Conservation (phyloP, 1,139 yeast genomes). For the Sugiyamaella grinbergsii region DNA sequence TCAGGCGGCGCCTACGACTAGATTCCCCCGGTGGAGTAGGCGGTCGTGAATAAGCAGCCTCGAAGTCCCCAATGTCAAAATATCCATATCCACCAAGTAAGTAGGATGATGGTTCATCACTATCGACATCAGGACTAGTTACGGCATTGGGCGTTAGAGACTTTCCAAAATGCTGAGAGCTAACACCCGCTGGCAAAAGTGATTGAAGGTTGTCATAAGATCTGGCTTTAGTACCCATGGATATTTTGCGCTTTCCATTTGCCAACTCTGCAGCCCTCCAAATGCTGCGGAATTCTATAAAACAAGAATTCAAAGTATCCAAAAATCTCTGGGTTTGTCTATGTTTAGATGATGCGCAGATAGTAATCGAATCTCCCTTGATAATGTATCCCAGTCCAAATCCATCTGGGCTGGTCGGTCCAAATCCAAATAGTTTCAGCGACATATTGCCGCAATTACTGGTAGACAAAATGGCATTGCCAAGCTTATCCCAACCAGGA, state of each 20-base stretch:
- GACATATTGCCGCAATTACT: conserved; percentile 86
- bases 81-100: conserved; percentile 81
- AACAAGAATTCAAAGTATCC: conserved; percentile 69
- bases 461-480: conserved; percentile 65
- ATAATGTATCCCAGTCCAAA: conserved; percentile 91
- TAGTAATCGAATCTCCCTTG: conserved; percentile 78
- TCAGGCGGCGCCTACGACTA: conserved; percentile 41
- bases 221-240: conserved; percentile 32
- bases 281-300: conserved; percentile 62
- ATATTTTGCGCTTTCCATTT: conserved; percentile 22
- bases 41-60: conserved; percentile 62
- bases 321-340: conserved; percentile 84
- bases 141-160: conserved; percentile 19
- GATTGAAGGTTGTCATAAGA: conserved; percentile 32
- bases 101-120: conserved; percentile 46
- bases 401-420: conserved; percentile 88
- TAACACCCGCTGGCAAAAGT: conserved; percentile 16
- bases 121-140: conserved; percentile 27
- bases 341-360: conserved; percentile 88
- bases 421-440: conserved; percentile 84
- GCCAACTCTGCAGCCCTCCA: conserved; percentile 42
- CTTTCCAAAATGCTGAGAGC: conserved; percentile 22
- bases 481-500: conserved; percentile 70
- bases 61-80: conserved; percentile 66
- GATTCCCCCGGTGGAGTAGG: conserved; percentile 59